phyloP scores from a whole-genome alignment of 2,329 filamentous ascomycete species.

The Didymella arachidicola region DNA sequence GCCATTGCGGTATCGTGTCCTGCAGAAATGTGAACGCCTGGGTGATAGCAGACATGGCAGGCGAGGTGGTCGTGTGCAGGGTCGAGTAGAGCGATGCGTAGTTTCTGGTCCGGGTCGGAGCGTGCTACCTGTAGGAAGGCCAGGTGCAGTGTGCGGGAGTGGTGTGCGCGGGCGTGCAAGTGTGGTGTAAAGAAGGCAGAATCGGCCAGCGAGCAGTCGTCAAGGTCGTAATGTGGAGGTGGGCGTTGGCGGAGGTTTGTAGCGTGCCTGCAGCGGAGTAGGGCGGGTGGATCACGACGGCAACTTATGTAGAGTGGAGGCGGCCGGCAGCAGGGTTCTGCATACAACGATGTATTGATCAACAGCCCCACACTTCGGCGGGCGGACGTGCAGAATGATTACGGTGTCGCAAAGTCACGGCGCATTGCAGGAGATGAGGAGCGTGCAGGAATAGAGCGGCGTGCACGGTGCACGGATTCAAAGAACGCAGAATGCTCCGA shows the following conservation, averaged over 20 bases:
- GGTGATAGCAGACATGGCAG: slow-evolving; percentile 49
- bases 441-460: slow-evolving; percentile 26
- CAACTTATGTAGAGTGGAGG: slow-evolving; percentile 37
- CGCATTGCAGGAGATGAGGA: slow-evolving; percentile 43
- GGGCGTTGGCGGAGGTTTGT: slow-evolving; percentile 18
- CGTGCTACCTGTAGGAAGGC: slow-evolving; percentile 6
- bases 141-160: slow-evolving; percentile 6
- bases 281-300: slow-evolving; percentile 19
- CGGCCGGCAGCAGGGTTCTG: slow-evolving; percentile 36
- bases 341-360: slow-evolving; percentile 35
- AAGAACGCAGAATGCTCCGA: slow-evolving; percentile 30
- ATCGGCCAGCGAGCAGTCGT: slow-evolving; percentile 31
- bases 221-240: slow-evolving; percentile 17
- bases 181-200: slow-evolving; percentile 6
- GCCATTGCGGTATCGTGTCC: slow-evolving; percentile 51
- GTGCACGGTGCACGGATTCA: slow-evolving; percentile 24
- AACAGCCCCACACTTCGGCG: slow-evolving; percentile 36
- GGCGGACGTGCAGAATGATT: slow-evolving; percentile 36
- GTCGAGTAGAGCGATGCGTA: slow-evolving; percentile 2
- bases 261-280: slow-evolving; percentile 23
- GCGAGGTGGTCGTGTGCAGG: slow-evolving; percentile 6
- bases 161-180: slow-evolving; percentile 8
- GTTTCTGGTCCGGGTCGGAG: not conserved
- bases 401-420: slow-evolving; percentile 34
- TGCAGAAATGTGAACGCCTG: slow-evolving; percentile 50